A percentile compares a stretch with the other conserved stretches of the same genome.
Conservation (phyloP, 495 filamentous ascomycete species). For the Xylaria bambusicola region DNA sequence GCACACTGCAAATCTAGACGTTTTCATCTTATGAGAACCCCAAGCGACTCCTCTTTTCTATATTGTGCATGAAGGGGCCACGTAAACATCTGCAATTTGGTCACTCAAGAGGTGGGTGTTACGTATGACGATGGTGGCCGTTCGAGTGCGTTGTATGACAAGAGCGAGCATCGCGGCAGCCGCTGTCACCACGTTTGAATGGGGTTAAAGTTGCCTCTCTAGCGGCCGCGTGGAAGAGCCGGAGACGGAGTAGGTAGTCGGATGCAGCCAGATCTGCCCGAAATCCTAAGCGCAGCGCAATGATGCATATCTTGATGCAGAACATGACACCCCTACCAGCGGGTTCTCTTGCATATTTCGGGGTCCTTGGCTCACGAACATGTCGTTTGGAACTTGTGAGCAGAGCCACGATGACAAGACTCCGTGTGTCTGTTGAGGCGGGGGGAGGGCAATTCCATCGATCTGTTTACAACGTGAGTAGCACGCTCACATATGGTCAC, state of each 20-base stretch:
- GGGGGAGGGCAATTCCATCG: no score
- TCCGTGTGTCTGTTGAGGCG: neutral
- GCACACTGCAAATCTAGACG: no score
- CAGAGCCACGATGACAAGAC: no score
- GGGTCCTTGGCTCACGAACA: neutral
- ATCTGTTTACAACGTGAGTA: no score
- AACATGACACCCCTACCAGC: neutral
- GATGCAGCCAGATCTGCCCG: slow-evolving; percentile 5
- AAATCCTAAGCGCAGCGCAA: neutral
- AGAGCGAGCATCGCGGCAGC: neutral
- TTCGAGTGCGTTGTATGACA: no score
- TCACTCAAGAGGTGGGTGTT: neutral
- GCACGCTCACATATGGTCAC: neutral
- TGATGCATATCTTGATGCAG: neutral
- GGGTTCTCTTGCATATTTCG: neutral
- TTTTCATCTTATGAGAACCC: neutral
- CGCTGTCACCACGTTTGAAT: neutral
- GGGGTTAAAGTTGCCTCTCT: neutral
- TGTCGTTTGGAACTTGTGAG: neutral
- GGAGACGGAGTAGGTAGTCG: no score
- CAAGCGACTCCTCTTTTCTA: neutral
- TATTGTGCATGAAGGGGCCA: neutral
- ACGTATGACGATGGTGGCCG: neutral
- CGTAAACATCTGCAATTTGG: neutral
- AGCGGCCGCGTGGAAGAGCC: neutral